These are phyloP conservation scores for Aspergillus nanangensis DNA, from an alignment of 495 filamentous ascomycete genomes.

Conservation along the genomic window DNA sequence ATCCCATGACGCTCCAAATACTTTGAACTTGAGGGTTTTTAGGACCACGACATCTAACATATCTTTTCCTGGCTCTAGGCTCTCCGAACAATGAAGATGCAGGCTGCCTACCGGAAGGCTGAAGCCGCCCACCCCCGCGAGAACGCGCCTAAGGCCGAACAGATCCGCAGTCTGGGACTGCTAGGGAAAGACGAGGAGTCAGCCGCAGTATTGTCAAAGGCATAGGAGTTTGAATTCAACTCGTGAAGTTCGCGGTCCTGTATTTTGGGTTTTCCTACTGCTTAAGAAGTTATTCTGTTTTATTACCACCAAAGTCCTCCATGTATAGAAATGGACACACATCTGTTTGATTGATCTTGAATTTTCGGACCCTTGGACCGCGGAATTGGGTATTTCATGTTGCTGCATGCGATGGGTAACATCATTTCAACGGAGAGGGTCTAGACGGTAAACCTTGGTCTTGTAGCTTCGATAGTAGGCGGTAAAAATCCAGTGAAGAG, in stretches of 20 bases:
- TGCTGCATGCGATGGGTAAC: too few species aligned
- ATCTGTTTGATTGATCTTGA: not conserved
- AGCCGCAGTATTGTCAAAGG: constrained; percentile 51
- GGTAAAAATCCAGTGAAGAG: too few species aligned
- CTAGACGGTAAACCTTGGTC: too few species aligned
- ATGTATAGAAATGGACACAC: constrained; percentile 40
- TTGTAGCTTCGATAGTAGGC: too few species aligned
- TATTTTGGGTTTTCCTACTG: constrained; percentile 22
- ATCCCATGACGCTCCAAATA: too few species aligned
- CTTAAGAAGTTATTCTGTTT: constrained; percentile 25
- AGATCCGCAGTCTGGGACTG: constrained; percentile 80
- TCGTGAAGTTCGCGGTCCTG: constrained; percentile 22
- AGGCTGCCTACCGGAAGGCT: constrained; percentile 82
- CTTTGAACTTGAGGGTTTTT: too few species aligned
- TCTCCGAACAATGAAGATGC: constrained; percentile 70
- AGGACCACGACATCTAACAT: too few species aligned
- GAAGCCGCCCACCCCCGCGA: constrained; percentile 73
- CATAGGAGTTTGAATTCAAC: constrained; percentile 14
- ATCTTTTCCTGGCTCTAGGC: constrained; percentile 45
- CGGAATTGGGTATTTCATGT: too few species aligned
- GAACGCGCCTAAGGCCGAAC: constrained; percentile 65
- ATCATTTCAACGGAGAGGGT: too few species aligned
- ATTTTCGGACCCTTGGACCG: not conserved
- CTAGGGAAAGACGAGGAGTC: constrained; percentile 78
- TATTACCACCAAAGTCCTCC: constrained; percentile 23